Conservation (phyloP, 139 green algal species). For the Chlamydomonas eustigma region DNA sequence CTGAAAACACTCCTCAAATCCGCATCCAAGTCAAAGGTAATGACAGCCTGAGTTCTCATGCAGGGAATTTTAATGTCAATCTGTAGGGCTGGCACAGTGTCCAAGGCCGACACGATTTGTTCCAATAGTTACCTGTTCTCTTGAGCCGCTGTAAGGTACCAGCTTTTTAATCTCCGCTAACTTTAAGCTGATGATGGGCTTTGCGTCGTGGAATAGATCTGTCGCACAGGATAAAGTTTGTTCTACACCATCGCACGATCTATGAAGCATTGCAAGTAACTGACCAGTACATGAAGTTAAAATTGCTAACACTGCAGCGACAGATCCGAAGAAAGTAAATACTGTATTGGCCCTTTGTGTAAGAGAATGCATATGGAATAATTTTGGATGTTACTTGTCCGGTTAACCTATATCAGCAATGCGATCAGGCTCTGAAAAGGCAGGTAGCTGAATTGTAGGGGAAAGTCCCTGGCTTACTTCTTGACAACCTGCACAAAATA, state of each 20-base stretch:
- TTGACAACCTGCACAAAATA: not conserved
- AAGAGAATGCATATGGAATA: constrained; percentile 50
- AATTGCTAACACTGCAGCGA: constrained; percentile 31
- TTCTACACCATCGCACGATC: not conserved
- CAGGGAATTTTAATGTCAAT: not conserved
- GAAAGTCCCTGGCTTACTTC: too few relatives aligned
- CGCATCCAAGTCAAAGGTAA: constrained; percentile 56
- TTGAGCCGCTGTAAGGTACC: constrained; percentile 5
- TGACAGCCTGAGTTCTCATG: constrained; percentile 41
- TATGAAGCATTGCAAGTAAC: not conserved
- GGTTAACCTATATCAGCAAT: too few relatives aligned
- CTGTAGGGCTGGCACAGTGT: not conserved
- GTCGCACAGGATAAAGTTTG: not conserved
- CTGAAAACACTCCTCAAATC: constrained; percentile 72
- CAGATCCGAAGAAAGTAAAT: constrained; percentile 48
- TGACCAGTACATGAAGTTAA: constrained; percentile 30
- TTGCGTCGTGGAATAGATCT: constrained; percentile 37
- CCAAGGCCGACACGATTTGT: not conserved
- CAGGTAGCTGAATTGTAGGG: too few relatives aligned
- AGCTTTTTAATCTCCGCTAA: constrained; percentile 28
- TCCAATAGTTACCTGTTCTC: constrained; percentile 24
- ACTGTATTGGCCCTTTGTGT: constrained; percentile 35
- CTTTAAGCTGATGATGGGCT: constrained; percentile 22
- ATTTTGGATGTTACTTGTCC: too few relatives aligned
- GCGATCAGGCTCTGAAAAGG: too few relatives aligned